A percentile compares a stretch with the other conserved stretches of the same genome.
Evolutionary conservation across 2,329 filamentous ascomycete species (phyloP).

Genomic region (Gnomoniopsis sp.): DNA sequence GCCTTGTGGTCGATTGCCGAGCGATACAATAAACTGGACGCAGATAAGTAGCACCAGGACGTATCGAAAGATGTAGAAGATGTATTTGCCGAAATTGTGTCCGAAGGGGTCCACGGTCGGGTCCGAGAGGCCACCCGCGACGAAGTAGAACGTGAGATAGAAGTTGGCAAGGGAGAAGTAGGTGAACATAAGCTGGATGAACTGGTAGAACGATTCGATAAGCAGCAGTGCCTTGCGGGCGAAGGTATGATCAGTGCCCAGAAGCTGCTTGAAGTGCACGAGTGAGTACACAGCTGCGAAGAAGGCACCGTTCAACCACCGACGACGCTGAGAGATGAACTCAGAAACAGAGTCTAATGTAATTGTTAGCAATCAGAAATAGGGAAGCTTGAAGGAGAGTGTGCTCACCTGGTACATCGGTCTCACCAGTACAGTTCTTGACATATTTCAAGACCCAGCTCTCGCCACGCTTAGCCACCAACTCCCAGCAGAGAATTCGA

Average conservation of each 20-base stretch:
- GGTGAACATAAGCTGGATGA: conserved; percentile 88
- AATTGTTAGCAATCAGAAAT: conserved; percentile 23
- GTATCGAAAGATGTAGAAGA: conserved; percentile 86
- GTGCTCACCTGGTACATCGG: conserved; percentile 79
- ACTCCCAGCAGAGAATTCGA: conserved; percentile 88
- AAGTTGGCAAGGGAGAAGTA: conserved; percentile 99
- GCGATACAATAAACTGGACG: conserved; percentile 92
- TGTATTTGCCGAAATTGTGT: conserved; percentile 75
- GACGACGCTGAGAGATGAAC: conserved; percentile 91
- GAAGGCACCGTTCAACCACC: conserved; percentile 98
- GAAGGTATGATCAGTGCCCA: conserved; percentile 87
- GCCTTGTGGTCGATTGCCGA: conserved; percentile 94
- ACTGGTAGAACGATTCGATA: conserved; percentile 93
- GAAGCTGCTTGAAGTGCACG: conserved; percentile 90
- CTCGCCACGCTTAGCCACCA: conserved; percentile 92
- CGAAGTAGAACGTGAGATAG: conserved; percentile 98
- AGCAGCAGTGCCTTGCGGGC: conserved; percentile 87
- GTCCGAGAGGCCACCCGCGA: conserved; percentile 85
- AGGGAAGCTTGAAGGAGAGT: neutral
- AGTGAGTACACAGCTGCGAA: conserved; percentile 98
- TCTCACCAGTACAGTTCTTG: conserved; percentile 93
- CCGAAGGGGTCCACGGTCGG: conserved; percentile 83
- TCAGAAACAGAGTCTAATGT: conserved; percentile 82
- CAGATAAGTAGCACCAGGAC: conserved; percentile 82
- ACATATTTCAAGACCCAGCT: conserved; percentile 98